phyloP scores from a whole-genome alignment of 345 rosid species.

The Capsella bursapastoris region DNA sequence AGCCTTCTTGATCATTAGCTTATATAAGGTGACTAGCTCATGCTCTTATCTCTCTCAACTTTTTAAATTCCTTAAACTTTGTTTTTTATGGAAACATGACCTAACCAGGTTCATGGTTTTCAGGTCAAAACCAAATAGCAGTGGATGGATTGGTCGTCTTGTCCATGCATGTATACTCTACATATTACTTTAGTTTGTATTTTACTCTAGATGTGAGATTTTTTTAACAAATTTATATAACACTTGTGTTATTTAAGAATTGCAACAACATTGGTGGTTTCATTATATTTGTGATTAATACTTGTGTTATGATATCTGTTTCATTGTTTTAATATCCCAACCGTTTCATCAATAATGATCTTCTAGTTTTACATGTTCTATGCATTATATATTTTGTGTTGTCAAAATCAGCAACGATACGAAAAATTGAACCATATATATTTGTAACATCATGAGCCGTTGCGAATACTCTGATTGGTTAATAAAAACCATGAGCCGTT shows the following conservation, averaged over 20 bases:
- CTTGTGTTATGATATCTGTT: no score
- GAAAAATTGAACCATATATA: no score
- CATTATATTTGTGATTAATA: no score
- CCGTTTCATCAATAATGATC: no score
- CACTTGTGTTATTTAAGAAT: no score
- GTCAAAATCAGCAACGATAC: no score
- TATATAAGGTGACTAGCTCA: background rate
- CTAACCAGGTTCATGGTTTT: no score
- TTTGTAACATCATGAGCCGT: background rate
- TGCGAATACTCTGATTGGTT: background rate
- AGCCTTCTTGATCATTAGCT: constrained; percentile 12
- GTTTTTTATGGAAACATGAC: no score
- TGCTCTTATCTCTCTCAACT: background rate
- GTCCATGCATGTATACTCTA: background rate
- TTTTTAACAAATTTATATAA: background rate
- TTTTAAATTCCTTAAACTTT: background rate
- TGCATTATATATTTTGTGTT: no score
- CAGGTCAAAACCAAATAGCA: background rate
- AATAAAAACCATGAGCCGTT: background rate
- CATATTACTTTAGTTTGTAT: background rate
- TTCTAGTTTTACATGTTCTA: no score
- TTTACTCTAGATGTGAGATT: background rate
- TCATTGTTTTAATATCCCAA: no score
- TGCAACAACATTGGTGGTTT: background rate
- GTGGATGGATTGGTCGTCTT: background rate